Conservation (phyloP, 768 basidiomycete species). For the Gloeostereum incarnatum region DNA sequence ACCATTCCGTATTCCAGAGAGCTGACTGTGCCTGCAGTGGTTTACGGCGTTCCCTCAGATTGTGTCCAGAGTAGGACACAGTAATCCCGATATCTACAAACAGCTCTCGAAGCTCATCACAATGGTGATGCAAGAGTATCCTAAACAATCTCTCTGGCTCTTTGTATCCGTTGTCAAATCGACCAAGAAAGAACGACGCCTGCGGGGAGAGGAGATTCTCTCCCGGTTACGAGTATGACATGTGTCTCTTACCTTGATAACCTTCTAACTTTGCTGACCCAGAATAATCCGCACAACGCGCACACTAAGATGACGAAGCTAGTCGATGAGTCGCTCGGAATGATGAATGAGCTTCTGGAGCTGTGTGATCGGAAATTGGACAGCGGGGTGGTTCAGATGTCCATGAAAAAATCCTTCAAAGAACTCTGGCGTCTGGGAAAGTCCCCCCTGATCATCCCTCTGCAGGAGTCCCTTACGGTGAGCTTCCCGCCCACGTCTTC, state of each 20-base stretch:
- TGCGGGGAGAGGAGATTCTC: constrained; percentile 51
- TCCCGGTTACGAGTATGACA: constrained; percentile 45
- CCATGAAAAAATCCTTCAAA: constrained; percentile 50
- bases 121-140: constrained; percentile 71
- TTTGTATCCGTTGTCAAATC: constrained; percentile 87
- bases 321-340: constrained; percentile 42
- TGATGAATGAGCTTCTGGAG: constrained; percentile 62
- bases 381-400: constrained; percentile 27
- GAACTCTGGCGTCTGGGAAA: constrained; percentile 45
- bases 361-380: constrained; percentile 51
- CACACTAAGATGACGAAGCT: constrained; percentile 34
- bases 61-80: constrained; percentile 85
- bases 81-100: constrained; percentile 47
- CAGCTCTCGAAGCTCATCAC: constrained; percentile 60
- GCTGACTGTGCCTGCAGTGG: constrained; percentile 50
- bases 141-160: constrained; percentile 89
- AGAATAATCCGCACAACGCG: constrained; percentile 39
- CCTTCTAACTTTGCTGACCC: not conserved
- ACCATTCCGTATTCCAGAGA: not conserved
- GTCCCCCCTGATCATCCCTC: constrained; percentile 73
- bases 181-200: constrained; percentile 48
- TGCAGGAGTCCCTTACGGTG: constrained; percentile 89
- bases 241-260: constrained; percentile 1
- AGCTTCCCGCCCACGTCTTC: constrained; percentile 71
- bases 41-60: constrained; percentile 95